Percentiles rank a stretch among this genome's conserved stretches.
phyloP scores from a whole-genome alignment of 257 asterid species.

The Solanum phureja region DNA sequence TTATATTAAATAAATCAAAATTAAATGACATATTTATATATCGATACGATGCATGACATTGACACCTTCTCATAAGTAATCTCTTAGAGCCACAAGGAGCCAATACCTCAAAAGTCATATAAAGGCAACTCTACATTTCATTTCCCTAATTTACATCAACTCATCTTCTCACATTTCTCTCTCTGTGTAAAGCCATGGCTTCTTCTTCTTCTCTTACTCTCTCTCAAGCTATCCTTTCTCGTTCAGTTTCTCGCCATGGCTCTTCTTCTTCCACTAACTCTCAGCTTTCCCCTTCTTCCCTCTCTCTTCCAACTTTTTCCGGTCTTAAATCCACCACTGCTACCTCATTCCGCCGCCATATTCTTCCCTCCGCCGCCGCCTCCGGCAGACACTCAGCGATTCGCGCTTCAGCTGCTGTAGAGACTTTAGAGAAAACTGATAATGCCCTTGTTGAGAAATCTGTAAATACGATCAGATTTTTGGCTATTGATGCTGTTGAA shows the following conservation, averaged over 20 bases:
- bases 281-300: background rate
- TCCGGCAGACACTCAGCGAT: constrained; percentile 5
- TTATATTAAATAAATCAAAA: rapidly evolving
- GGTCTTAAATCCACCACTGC: constrained; percentile 41
- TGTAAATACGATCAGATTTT: constrained; percentile 63
- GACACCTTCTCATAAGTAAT: background rate
- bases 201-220: constrained; percentile 77
- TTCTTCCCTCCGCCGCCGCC: constrained; percentile 26
- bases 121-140: background rate
- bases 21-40: background rate
- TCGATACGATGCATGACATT: background rate
- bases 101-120: background rate
- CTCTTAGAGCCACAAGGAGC: background rate
- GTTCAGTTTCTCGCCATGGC: constrained; percentile 41
- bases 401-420: constrained; percentile 51
- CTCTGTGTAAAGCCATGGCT: constrained; percentile 50
- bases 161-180: constrained; percentile 5
- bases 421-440: constrained; percentile 41
- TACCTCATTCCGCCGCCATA: constrained; percentile 10
- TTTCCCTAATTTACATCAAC: constrained; percentile 4
- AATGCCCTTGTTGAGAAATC: constrained; percentile 58
- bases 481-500: constrained; percentile 85
- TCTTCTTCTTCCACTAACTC: constrained; percentile 6
- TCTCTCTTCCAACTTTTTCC: constrained; percentile 42
- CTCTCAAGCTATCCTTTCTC: constrained; percentile 80